phyloP scores from a whole-genome alignment of 2,329 filamentous ascomycete species.

The Macrophomina pseudophaseolina region DNA sequence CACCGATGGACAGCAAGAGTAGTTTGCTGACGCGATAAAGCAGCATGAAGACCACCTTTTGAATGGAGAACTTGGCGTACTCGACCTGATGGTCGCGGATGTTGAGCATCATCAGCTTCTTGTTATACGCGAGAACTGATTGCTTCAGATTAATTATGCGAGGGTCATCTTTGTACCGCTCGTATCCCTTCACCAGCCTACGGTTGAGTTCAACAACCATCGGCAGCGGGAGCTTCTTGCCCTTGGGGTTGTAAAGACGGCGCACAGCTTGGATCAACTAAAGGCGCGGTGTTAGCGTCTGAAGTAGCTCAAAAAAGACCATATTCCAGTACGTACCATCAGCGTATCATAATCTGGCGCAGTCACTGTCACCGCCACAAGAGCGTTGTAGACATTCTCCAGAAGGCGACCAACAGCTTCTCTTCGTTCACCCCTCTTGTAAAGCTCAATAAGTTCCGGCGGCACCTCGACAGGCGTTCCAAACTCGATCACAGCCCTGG shows the following conservation, averaged over 20 bases:
- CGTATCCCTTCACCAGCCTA: slow-evolving; percentile 87
- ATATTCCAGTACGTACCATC: slow-evolving; percentile 63
- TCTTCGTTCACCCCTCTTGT: slow-evolving; percentile 79
- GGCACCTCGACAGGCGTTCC: slow-evolving; percentile 87
- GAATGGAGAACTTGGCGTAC: slow-evolving; percentile 82
- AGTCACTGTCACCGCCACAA: slow-evolving; percentile 88
- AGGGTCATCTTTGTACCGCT: slow-evolving; percentile 87
- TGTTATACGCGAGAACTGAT: slow-evolving; percentile 84
- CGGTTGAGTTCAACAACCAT: slow-evolving; percentile 94
- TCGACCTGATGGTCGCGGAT: slow-evolving; percentile 94
- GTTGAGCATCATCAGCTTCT: slow-evolving; percentile 80
- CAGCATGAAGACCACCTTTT: slow-evolving; percentile 75
- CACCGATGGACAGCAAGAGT: slow-evolving; percentile 74
- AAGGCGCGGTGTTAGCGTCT: slow-evolving; percentile 31
- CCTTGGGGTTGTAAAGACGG: slow-evolving; percentile 90
- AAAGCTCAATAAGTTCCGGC: slow-evolving; percentile 80
- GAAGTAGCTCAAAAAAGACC: neutral
- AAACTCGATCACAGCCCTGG: slow-evolving; percentile 93
- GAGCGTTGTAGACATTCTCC: slow-evolving; percentile 82
- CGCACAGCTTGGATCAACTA: slow-evolving; percentile 89
- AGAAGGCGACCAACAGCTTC: slow-evolving; percentile 86
- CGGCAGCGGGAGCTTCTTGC: slow-evolving; percentile 89
- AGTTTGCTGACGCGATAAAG: slow-evolving; percentile 83
- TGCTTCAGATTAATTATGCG: slow-evolving; percentile 77
- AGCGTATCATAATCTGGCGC: slow-evolving; percentile 94